These are phyloP conservation scores for Allantophomopsis lycopodina DNA, from an alignment of 2,329 filamentous ascomycete genomes.

Conservation along the genomic window DNA sequence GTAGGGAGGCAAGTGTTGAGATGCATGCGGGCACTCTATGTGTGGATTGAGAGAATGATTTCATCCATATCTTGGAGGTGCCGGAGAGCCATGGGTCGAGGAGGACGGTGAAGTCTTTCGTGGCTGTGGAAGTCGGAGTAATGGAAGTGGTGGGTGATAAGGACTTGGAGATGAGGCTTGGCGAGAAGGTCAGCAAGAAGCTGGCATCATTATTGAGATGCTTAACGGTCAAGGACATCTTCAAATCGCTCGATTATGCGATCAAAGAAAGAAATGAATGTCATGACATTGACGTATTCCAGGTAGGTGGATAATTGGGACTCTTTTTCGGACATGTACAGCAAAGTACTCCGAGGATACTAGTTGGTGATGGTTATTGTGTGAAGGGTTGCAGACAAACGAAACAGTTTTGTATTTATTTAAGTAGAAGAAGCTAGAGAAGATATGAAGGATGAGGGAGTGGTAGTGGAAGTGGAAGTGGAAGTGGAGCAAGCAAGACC, in stretches of 20 bases:
- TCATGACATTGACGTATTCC: background rate
- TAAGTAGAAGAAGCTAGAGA: too few species aligned
- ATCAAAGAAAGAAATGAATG: slow-evolving; percentile 4
- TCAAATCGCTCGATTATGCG: slow-evolving; percentile 5
- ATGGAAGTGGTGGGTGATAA: slow-evolving; percentile 15
- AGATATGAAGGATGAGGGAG: too few species aligned
- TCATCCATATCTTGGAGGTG: slow-evolving; percentile 42
- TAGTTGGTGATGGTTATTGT: too few species aligned
- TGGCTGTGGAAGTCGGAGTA: slow-evolving; percentile 21
- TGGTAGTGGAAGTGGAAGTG: too few species aligned
- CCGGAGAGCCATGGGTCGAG: slow-evolving; percentile 60
- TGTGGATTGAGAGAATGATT: slow-evolving; percentile 43
- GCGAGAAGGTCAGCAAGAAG: slow-evolving; percentile 46
- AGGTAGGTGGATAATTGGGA: background rate
- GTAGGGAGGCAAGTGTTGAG: slow-evolving; percentile 37
- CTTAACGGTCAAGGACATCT: slow-evolving; percentile 50
- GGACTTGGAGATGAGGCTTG: background rate
- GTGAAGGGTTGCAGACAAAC: too few species aligned
- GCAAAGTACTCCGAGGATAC: too few species aligned
- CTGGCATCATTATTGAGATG: slow-evolving; percentile 51
- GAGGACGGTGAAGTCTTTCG: slow-evolving; percentile 48
- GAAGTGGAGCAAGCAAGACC: too few species aligned
- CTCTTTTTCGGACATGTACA: too few species aligned
- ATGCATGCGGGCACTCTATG: slow-evolving; percentile 42
- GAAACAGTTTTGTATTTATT: too few species aligned